Conservation (phyloP, 2,329 filamentous ascomycete genomes). For the Ophiostoma ulmi region DNA sequence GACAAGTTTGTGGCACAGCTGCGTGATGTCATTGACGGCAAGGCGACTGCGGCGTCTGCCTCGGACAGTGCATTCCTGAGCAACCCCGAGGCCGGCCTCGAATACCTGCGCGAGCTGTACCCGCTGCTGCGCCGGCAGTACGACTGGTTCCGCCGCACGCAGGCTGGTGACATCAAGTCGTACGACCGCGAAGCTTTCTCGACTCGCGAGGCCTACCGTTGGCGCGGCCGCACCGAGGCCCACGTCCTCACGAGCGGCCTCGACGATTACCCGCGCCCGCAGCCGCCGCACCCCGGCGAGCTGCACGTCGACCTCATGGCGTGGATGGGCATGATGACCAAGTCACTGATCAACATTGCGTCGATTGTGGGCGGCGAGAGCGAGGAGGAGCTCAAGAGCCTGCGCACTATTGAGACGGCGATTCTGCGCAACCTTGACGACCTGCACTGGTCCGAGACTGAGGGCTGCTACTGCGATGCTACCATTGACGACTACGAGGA, state of each 20-base stretch:
- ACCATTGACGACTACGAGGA: slow-evolving; percentile 96
- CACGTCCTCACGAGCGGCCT: slow-evolving; percentile 91
- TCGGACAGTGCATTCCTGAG: slow-evolving; percentile 58
- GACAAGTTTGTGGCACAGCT: slow-evolving; percentile 79
- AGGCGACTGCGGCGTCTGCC: slow-evolving; percentile 36
- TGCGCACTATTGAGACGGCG: slow-evolving; percentile 65
- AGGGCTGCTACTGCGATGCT: slow-evolving; percentile 85
- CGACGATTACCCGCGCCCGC: slow-evolving; percentile 90
- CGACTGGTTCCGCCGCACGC: slow-evolving; percentile 90
- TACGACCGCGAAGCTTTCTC: slow-evolving; percentile 89
- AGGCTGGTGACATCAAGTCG: slow-evolving; percentile 80
- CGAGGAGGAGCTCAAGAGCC: slow-evolving; percentile 63
- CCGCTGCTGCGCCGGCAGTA: slow-evolving; percentile 85
- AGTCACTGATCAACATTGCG: slow-evolving; percentile 76
- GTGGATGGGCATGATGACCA: slow-evolving; percentile 96
- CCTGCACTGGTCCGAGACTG: slow-evolving; percentile 81
- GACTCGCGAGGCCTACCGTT: slow-evolving; percentile 87
- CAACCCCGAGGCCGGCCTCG: slow-evolving; percentile 60
- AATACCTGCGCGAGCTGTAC: slow-evolving; percentile 73
- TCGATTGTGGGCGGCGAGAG: slow-evolving; percentile 60
- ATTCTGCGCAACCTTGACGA: slow-evolving; percentile 85
- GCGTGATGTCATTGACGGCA: slow-evolving; percentile 48
- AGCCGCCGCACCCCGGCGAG: slow-evolving; percentile 92
- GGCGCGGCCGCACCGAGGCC: slow-evolving; percentile 80
- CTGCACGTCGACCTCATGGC: slow-evolving; percentile 90